These are phyloP conservation scores for Excoecaria agallocha DNA, from an alignment of 345 rosid species.

Conservation along the genomic window DNA sequence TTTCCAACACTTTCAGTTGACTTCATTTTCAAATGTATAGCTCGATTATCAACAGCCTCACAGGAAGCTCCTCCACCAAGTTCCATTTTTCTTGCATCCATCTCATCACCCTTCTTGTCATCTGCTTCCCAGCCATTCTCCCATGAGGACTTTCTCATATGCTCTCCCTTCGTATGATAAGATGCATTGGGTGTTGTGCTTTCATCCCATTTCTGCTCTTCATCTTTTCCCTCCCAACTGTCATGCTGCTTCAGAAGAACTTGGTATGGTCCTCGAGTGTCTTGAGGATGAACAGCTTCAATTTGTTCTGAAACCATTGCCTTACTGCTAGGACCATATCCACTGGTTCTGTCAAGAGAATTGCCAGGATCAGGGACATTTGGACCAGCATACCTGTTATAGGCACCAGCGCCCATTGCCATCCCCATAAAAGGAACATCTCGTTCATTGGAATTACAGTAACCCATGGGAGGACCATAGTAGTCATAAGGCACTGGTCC, in stretches of 20 bases:
- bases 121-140: constrained; percentile 49
- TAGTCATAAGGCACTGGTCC: constrained; percentile 75
- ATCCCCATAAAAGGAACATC: constrained; percentile 71
- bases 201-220: constrained; percentile 50
- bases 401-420: constrained; percentile 60
- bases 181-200: constrained; percentile 24
- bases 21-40: constrained; percentile 32
- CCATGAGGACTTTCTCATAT: constrained; percentile 37
- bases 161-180: constrained; percentile 41
- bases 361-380: constrained; percentile 47
- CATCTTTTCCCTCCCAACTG: constrained; percentile 56
- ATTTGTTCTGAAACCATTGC: constrained; percentile 43
- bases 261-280: constrained; percentile 54
- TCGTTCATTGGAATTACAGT: constrained; percentile 60
- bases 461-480: constrained; percentile 84
- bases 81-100: constrained; percentile 30
- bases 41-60: constrained; percentile 30
- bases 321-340: constrained; percentile 49
- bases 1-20: constrained; percentile 29
- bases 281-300: constrained; percentile 57
- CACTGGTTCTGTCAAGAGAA: constrained; percentile 54
- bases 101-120: constrained; percentile 33
- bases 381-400: constrained; percentile 51
- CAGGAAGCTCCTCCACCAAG: constrained; percentile 31
- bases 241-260: constrained; percentile 80